Conservation (phyloP, 2,329 filamentous ascomycete species). For the Exophiala xenobiotica region DNA sequence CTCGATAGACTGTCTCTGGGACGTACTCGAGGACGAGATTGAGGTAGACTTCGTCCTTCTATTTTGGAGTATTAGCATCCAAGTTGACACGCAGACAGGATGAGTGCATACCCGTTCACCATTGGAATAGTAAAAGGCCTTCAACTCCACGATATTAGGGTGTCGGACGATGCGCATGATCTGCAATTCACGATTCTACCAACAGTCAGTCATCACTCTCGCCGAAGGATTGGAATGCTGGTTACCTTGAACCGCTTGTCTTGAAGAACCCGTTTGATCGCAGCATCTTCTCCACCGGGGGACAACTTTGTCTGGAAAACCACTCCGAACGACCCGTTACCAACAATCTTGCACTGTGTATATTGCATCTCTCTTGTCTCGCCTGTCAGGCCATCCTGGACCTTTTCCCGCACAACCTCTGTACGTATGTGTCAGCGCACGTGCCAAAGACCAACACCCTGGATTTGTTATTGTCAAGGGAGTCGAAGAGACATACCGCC, state of each 20-base stretch:
- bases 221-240: neutral
- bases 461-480: constrained; percentile 17
- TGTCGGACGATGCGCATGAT: constrained; percentile 99
- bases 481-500: constrained; percentile 70
- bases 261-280: constrained; percentile 97
- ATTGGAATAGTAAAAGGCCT: constrained; percentile 99
- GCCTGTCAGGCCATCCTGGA: constrained; percentile 95
- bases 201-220: constrained; percentile 34
- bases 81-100: neutral
- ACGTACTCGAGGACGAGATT: constrained; percentile 98
- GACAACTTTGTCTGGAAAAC: constrained; percentile 99
- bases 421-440: constrained; percentile 32
- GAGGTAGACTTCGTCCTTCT: constrained; percentile 98
- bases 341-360: constrained; percentile 98
- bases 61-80: constrained; percentile 5
- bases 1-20: constrained; percentile 96
- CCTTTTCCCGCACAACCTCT: constrained; percentile 99
- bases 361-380: constrained; percentile 97
- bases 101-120: constrained; percentile 77
- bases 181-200: constrained; percentile 93
- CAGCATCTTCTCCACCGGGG: constrained; percentile 95
- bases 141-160: constrained; percentile 97
- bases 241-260: constrained; percentile 99
- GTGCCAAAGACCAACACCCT: constrained; percentile 11
- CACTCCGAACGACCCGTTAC: constrained; percentile 97